Evolutionary conservation across 192 early-diverging fungal species (phyloP).

Genomic region (Chytriomyces confervae): DNA sequence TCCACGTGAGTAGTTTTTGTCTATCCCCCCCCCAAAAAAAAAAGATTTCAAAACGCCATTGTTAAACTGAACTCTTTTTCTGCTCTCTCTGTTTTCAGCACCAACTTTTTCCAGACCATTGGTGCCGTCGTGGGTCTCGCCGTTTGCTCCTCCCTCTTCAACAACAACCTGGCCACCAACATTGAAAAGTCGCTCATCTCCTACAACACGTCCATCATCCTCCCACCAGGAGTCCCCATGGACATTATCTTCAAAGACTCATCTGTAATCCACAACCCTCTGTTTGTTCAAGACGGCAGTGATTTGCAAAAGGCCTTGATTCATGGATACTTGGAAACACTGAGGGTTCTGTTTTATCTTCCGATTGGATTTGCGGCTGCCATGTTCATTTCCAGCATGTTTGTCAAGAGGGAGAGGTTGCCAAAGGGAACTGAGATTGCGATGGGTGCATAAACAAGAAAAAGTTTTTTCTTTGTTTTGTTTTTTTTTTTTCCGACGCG

Average conservation of each 20-base stretch:
- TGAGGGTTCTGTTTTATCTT: slow-evolving; percentile 31
- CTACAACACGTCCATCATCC: neutral
- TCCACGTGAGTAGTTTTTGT: slow-evolving; percentile 28
- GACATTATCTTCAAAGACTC: slow-evolving; percentile 2
- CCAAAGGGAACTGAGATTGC: slow-evolving; percentile 20
- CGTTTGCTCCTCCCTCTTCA: slow-evolving; percentile 63
- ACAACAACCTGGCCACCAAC: slow-evolving; percentile 51
- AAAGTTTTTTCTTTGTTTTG: neutral
- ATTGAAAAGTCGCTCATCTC: slow-evolving; percentile 5
- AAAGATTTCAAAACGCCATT: neutral
- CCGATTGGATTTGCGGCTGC: slow-evolving; percentile 33
- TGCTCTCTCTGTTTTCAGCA: slow-evolving; percentile 45
- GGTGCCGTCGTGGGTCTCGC: slow-evolving; percentile 67
- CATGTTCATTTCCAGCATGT: slow-evolving; percentile 16
- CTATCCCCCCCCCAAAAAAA: too few relatives aligned
- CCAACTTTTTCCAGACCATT: slow-evolving; percentile 55
- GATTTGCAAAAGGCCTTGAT: slow-evolving; percentile 21
- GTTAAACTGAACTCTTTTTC: slow-evolving; percentile 29
- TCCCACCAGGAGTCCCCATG: neutral
- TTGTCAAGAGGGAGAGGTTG: slow-evolving; percentile 40
- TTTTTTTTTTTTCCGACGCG: neutral
- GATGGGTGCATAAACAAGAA: slow-evolving; percentile 1
- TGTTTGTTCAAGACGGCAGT: neutral
- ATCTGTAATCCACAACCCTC: slow-evolving; percentile 1
- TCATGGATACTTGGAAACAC: slow-evolving; percentile 30